Percentiles rank a stretch among this genome's conserved stretches.
Evolutionary conservation across 495 filamentous ascomycete species (phyloP).

Genomic region (Aspergillus heteromorphus): DNA sequence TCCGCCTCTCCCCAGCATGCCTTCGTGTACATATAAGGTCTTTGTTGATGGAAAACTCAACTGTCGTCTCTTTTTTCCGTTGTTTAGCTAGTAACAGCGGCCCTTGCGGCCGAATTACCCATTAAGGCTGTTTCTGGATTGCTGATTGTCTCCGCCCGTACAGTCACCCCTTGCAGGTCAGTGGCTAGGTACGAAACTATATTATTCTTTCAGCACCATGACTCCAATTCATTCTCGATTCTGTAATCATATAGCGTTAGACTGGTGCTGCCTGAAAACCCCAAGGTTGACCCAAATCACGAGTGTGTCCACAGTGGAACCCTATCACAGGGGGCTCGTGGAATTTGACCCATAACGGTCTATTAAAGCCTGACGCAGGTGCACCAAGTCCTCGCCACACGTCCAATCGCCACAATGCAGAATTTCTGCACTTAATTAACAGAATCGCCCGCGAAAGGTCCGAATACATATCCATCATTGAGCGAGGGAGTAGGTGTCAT

Average conservation of each 20-base stretch:
- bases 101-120: not conserved
- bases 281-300: not conserved
- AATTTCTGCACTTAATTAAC: not conserved
- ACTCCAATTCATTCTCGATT: not conserved
- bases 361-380: not conserved
- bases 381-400: not conserved
- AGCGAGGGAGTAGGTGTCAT: slow-evolving; percentile 9
- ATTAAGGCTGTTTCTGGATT: not conserved
- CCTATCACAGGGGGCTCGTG: not conserved
- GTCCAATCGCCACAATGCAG: not conserved
- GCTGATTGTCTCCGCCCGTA: not conserved
- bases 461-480: not conserved
- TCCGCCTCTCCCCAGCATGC: not conserved
- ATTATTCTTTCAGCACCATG: not conserved
- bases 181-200: not conserved
- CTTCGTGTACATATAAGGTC: slow-evolving; percentile 10
- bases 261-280: not conserved
- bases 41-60: not conserved
- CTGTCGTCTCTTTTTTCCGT: not conserved
- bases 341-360: not conserved
- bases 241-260: not conserved
- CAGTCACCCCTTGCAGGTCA: not conserved
- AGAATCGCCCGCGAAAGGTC: not conserved
- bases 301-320: not conserved
- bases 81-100: not conserved